Base-by-base conservation (phyloP, 164 flowering plant genomes). In the Pachysandra terminalis region DNA sequence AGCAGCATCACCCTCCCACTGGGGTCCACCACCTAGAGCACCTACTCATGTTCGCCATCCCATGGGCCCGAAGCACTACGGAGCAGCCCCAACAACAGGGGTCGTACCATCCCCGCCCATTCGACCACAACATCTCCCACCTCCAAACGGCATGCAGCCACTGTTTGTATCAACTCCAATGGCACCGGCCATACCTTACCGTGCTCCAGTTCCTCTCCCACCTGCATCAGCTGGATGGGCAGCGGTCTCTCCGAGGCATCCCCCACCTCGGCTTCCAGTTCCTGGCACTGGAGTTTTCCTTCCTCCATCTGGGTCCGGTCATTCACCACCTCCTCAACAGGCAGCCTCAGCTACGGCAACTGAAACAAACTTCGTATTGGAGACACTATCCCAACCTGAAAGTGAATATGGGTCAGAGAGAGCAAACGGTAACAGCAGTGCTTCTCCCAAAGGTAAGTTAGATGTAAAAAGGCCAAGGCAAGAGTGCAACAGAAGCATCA, bases 221-320 rank as follows among this genome's bases (percentile, higher is more conserved):
- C 79, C 87, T 52, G 73, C 80, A 57, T 74, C 96, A 19, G 64
- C 81, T 24, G 85, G 85, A 24, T 91, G 96, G 94, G 69, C 87
- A 26, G 78, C 82, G 22, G 78, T 71, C 56, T 74, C 85, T 41
- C 79, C 87, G 3, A 77, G 89, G 74, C 93, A 85, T 66, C 81
- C 87, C 60, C 75, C 88, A 21, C 86, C 93, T 72, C 79, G 90
- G 56, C 62, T 82, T 45, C 90, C 82, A 54, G 74, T 83, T 19
- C 95, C 95, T 49, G 98, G 98, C 63, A 93, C 98, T 3, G 98
- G 98, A 70, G 98, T 93, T 64, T 93, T 93, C 81, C 86, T 93
- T 70, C 97, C 97, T 72, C 92, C 97, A 15, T 77, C 85, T 37
- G 88, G 91, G 55, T 84, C 93, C 59, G 85, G 84, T 48, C 80